Evolutionary conservation across 352 stramenopile genomes (phyloP).

Genomic region (Thalassiosira exigua): DNA sequence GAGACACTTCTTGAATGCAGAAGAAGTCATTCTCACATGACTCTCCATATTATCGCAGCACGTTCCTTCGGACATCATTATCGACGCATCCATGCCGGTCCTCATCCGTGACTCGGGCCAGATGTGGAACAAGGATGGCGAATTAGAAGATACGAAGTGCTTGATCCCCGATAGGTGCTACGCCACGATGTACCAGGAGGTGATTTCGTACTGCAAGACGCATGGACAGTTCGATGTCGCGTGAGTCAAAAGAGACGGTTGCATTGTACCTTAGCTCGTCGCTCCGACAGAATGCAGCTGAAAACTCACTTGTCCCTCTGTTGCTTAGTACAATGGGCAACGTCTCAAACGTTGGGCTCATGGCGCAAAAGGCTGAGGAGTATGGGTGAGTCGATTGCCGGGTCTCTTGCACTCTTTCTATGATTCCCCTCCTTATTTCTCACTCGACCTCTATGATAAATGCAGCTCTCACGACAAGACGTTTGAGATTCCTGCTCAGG

Average conservation of each 20-base stretch:
- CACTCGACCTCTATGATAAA: no score
- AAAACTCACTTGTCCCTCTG: no score
- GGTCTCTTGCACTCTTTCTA: no score
- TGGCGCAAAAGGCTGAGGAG: constrained; percentile 87
- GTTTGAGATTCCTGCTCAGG: constrained; percentile 80
- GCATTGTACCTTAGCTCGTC: no score
- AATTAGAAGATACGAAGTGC: constrained; percentile 87
- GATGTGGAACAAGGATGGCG: constrained; percentile 87
- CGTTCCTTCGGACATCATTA: constrained; percentile 84
- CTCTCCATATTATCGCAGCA: constrained; percentile 20
- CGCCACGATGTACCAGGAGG: constrained; percentile 86
- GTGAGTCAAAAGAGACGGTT: no score
- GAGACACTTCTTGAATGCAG: constrained; percentile 84
- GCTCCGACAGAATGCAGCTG: no score
- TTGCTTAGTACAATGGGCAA: no score
- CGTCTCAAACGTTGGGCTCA: no score
- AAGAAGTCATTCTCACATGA: constrained; percentile 80
- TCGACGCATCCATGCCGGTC: constrained; percentile 87
- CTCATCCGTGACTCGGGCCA: constrained; percentile 85
- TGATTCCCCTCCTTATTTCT: no score
- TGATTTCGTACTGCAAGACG: constrained; percentile 84
- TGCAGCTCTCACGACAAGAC: constrained; percentile 89
- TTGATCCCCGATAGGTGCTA: constrained; percentile 87
- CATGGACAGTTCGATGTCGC: no score
- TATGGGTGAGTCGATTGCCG: no score